These are phyloP conservation scores for Schizophyllum amplum DNA, from an alignment of 1,284 basidiomycete genomes.

Conservation along the genomic window DNA sequence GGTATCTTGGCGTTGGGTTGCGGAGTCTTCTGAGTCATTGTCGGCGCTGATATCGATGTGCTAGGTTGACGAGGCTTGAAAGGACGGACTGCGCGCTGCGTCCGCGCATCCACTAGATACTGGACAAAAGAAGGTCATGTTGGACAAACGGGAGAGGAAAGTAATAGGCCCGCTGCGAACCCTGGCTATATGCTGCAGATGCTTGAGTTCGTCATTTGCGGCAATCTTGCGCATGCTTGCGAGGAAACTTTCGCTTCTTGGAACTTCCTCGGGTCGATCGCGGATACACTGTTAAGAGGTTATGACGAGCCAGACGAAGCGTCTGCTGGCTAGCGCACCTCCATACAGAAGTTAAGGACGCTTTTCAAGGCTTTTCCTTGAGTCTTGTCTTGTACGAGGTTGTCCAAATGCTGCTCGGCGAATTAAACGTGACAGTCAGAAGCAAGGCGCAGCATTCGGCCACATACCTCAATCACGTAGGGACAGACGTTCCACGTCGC, in stretches of 20 bases:
- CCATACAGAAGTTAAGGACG: background rate
- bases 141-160: slow-evolving; percentile 32
- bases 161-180: slow-evolving; percentile 55
- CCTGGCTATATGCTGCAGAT: slow-evolving; percentile 48
- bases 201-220: slow-evolving; percentile 15
- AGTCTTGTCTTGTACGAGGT: background rate
- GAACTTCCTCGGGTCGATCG: background rate
- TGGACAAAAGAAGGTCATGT: slow-evolving; percentile 43
- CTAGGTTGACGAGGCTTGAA: background rate
- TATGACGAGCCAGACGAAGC: background rate
- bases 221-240: background rate
- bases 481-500: background rate
- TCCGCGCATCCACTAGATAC: slow-evolving; percentile 26
- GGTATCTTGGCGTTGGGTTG: background rate
- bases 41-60: background rate
- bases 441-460: background rate
- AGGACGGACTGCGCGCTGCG: no score
- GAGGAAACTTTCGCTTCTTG: background rate
- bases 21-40: no score
- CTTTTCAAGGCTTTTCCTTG: background rate
- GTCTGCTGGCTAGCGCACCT: background rate
- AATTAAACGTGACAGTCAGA: background rate
- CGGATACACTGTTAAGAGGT: background rate
- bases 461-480: background rate
- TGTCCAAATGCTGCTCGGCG: background rate